Evolutionary conservation across 371 early-diverging fungal species (phyloP).

Genomic region (Saksenaea oblongispora): DNA sequence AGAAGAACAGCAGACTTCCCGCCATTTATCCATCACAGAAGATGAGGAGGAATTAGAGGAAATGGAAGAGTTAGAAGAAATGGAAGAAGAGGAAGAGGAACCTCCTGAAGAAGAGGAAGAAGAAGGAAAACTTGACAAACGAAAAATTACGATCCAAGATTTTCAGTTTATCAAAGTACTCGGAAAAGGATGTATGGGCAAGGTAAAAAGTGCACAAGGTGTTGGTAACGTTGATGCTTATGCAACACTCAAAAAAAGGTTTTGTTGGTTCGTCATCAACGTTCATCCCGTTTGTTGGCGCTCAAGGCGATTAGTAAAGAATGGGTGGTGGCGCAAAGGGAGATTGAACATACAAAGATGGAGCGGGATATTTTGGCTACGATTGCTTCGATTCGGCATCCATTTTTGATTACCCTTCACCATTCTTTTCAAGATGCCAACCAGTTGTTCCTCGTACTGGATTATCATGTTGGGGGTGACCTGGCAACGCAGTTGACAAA

Average conservation of each 20-base stretch:
- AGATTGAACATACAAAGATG: conserved; percentile 70
- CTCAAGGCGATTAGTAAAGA: conserved; percentile 96
- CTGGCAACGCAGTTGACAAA: conserved; percentile 83
- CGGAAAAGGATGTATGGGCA: conserved; percentile 47
- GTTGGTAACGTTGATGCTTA: too few species aligned
- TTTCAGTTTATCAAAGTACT: conserved; percentile 51
- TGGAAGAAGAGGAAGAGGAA: conserved; percentile 11
- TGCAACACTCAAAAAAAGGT: conserved; percentile 63
- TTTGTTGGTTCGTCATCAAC: conserved; percentile 83
- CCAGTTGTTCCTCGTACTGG: conserved; percentile 93
- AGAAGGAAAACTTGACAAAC: conserved; percentile 28
- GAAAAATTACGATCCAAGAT: conserved; percentile 35
- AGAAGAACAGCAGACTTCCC: not conserved
- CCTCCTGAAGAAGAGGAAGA: conserved; percentile 1
- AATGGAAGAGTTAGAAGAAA: conserved; percentile 12
- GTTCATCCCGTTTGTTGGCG: conserved; percentile 75
- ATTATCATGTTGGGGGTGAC: conserved; percentile 95
- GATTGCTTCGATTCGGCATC: conserved; percentile 61
- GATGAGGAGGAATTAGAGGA: conserved; percentile 1
- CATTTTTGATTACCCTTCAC: conserved; percentile 93
- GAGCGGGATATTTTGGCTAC: conserved; percentile 52
- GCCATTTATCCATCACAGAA: not conserved
- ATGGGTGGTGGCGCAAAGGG: conserved; percentile 81
- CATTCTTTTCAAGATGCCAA: conserved; percentile 90
- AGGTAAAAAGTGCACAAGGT: conserved; percentile 24